These are phyloP conservation scores for Coniochaeta sp. DNA, from an alignment of 2,329 filamentous ascomycete genomes.

Conservation along the genomic window DNA sequence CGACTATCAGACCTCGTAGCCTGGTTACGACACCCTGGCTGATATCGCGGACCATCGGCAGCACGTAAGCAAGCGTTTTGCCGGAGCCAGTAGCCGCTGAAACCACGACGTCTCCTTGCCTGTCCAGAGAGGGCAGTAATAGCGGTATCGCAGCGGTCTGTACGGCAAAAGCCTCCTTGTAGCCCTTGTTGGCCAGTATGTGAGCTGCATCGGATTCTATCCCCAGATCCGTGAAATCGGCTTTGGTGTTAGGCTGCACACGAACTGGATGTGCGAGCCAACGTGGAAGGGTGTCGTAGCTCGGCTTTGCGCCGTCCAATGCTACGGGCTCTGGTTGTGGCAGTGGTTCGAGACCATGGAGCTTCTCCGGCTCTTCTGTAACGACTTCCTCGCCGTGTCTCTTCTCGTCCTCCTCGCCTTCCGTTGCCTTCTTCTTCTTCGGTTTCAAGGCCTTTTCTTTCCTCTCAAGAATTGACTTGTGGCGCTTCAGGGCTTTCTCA, in stretches of 20 bases:
- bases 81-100: conserved; percentile 93
- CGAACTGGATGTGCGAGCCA: conserved; percentile 77
- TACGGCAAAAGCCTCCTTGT: conserved; percentile 67
- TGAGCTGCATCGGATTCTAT: conserved; percentile 54
- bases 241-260: conserved; percentile 52
- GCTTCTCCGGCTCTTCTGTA: conserved; percentile 26
- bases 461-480: conserved; percentile 48
- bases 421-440: conserved; percentile 21
- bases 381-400: conserved; percentile 12
- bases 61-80: conserved; percentile 85
- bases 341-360: conserved; percentile 71
- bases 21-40: conserved; percentile 56
- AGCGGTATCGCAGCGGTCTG: conserved; percentile 76
- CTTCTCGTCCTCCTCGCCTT: conserved; percentile 18
- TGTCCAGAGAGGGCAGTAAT: conserved; percentile 58
- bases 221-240: conserved; percentile 56
- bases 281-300: conserved; percentile 70
- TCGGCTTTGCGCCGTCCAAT: conserved; percentile 50
- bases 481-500: conserved; percentile 23
- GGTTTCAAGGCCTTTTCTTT: conserved; percentile 47
- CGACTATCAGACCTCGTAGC: conserved; percentile 73
- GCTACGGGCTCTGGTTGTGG: conserved; percentile 66
- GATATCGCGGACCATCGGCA: conserved; percentile 77
- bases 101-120: conserved; percentile 74
- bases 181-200: conserved; percentile 60